Percentiles rank a stretch among this genome's conserved stretches.
Evolutionary conservation across 2,329 filamentous ascomycete species (phyloP).

Genomic region (Epichloe amarillans): DNA sequence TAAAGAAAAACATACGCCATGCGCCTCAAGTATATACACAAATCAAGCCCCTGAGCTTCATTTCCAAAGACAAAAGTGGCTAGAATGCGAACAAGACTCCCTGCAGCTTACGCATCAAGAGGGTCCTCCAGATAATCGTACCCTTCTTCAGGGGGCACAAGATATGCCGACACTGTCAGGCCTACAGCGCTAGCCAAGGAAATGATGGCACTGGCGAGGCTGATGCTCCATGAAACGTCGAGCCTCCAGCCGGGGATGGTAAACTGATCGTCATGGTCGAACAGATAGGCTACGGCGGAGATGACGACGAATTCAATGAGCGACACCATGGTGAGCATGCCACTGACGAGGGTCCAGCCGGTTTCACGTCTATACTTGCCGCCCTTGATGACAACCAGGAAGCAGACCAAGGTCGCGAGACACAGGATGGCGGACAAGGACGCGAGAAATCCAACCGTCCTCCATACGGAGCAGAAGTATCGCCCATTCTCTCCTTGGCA

Average conservation of each 20-base stretch:
- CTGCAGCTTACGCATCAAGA: constrained; percentile 32
- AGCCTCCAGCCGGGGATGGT: constrained; percentile 67
- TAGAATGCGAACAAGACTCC: background rate
- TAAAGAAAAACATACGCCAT: background rate
- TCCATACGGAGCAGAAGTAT: constrained; percentile 87
- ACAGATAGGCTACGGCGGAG: constrained; percentile 74
- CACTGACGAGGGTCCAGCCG: constrained; percentile 67
- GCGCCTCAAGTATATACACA: background rate
- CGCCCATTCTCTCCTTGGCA: constrained; percentile 33
- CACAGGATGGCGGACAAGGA: constrained; percentile 73
- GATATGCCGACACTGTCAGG: constrained; percentile 52
- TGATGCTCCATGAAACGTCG: constrained; percentile 66
- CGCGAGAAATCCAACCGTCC: constrained; percentile 76
- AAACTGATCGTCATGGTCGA: constrained; percentile 73
- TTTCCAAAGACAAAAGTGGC: background rate
- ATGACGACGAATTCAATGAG: constrained; percentile 64
- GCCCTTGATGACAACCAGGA: constrained; percentile 62
- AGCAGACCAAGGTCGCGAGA: constrained; percentile 67
- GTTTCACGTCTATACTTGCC: constrained; percentile 67
- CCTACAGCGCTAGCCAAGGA: constrained; percentile 40
- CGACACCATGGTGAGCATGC: constrained; percentile 51
- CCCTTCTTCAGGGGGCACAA: constrained; percentile 68
- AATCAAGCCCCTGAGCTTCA: background rate
- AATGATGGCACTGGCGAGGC: constrained; percentile 40
- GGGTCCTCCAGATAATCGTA: constrained; percentile 56